These are phyloP conservation scores for Pelargonium myrrhifolium DNA, from an alignment of 441 rosid genomes.

Conservation along the genomic window DNA sequence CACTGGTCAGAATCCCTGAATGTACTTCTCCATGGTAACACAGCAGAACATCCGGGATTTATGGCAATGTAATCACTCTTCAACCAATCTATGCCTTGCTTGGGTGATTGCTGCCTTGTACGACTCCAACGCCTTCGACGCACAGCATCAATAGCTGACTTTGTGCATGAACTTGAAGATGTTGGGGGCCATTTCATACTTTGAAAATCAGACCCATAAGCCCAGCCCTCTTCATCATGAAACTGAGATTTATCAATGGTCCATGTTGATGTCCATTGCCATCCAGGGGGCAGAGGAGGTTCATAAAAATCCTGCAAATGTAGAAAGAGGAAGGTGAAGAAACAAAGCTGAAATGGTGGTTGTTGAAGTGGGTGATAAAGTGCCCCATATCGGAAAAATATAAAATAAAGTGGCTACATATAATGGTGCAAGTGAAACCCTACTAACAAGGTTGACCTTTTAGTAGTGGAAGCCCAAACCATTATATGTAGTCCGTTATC, in stretches of 20 bases:
- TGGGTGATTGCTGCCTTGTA: constrained; percentile 31
- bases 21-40: constrained; percentile 82
- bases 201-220: constrained; percentile 49
- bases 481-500: too few species aligned
- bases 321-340: constrained; percentile 11
- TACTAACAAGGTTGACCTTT: too few species aligned
- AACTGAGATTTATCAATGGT: constrained; percentile 43
- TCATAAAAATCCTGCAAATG: constrained; percentile 50
- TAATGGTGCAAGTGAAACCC: too few species aligned
- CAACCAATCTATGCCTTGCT: constrained; percentile 20
- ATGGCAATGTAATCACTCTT: constrained; percentile 31
- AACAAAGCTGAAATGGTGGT: too few species aligned
- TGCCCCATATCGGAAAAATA: too few species aligned
- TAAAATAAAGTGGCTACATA: too few species aligned
- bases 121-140: constrained; percentile 64
- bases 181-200: constrained; percentile 54
- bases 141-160: constrained; percentile 37
- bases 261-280: constrained; percentile 65
- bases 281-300: constrained; percentile 48
- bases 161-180: constrained; percentile 27
- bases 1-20: constrained; percentile 58
- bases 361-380: too few species aligned
- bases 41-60: constrained; percentile 62
- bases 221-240: constrained; percentile 63
- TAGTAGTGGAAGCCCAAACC: too few species aligned